phyloP scores from a whole-genome alignment of 2,329 filamentous ascomycete species.

The Helminthosporium solani region DNA sequence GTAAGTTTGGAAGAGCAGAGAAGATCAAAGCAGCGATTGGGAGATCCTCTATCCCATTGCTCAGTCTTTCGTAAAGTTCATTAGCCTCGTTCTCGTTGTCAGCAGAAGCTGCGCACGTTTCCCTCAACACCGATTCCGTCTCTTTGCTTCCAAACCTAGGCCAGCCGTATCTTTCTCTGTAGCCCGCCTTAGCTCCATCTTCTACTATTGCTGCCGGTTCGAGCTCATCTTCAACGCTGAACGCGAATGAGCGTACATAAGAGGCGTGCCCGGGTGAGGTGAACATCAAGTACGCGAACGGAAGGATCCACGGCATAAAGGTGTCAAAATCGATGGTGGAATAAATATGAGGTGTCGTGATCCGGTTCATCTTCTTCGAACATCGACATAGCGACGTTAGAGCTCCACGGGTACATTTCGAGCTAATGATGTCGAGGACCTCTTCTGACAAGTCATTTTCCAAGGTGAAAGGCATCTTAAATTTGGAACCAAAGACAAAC shows the following conservation, averaged over 20 bases:
- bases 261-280: conserved; percentile 3
- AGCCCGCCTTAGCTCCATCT: too few species aligned
- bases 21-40: neutral
- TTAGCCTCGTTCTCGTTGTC: neutral
- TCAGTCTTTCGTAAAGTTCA: neutral
- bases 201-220: neutral
- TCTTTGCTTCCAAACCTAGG: neutral
- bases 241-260: neutral
- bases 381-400: neutral
- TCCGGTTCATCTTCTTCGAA: conserved; percentile 6
- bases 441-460: conserved; percentile 4
- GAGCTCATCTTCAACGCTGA: neutral
- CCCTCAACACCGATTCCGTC: neutral
- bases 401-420: neutral
- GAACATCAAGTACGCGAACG: neutral
- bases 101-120: neutral
- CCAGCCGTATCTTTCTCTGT: neutral
- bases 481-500: too few species aligned
- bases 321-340: neutral
- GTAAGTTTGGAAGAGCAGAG: neutral
- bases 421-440: conserved; percentile 1
- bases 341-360: conserved; percentile 7
- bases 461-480: neutral
- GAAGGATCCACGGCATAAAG: neutral
- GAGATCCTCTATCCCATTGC: neutral